Evolutionary conservation across 176 grass and related monocot genomes (phyloP).

Genomic region (Oropetium thomaeum): DNA sequence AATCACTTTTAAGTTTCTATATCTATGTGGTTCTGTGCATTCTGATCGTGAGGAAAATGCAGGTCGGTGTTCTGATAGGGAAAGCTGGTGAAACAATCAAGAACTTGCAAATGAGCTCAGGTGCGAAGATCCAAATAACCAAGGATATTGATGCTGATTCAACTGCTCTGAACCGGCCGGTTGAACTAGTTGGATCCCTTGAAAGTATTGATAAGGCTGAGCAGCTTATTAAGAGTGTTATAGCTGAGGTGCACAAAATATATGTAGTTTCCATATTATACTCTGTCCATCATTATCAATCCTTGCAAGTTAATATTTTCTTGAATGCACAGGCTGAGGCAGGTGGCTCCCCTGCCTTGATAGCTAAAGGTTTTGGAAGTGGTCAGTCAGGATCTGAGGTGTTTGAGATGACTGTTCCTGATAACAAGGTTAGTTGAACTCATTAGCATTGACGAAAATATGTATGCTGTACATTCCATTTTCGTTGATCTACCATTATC

Average conservation of each 20-base stretch:
- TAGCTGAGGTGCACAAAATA: conserved; percentile 39
- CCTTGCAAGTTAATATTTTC: not conserved
- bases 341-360: conserved; percentile 83
- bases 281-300: not conserved
- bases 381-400: conserved; percentile 64
- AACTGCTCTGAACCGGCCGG: conserved; percentile 49
- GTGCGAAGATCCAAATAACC: conserved; percentile 91
- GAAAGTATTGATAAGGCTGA: conserved; percentile 81
- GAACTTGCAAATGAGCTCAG: conserved; percentile 71
- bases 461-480: not conserved
- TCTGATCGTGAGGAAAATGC: not conserved
- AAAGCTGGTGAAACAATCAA: conserved; percentile 93
- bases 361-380: conserved; percentile 75
- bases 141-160: conserved; percentile 64
- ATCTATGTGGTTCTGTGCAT: not conserved
- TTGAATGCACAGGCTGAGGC: conserved; percentile 56
- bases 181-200: conserved; percentile 48
- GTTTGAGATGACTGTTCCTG: conserved; percentile 84
- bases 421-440: conserved; percentile 67
- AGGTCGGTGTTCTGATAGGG: conserved; percentile 95
- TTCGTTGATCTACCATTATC: conserved; percentile 14
- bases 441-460: not conserved
- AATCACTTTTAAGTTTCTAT: not conserved
- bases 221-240: conserved; percentile 73
- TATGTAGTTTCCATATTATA: not conserved